Base-by-base conservation (phyloP, 345 rosid species). In the Citrus hindsii region DNA sequence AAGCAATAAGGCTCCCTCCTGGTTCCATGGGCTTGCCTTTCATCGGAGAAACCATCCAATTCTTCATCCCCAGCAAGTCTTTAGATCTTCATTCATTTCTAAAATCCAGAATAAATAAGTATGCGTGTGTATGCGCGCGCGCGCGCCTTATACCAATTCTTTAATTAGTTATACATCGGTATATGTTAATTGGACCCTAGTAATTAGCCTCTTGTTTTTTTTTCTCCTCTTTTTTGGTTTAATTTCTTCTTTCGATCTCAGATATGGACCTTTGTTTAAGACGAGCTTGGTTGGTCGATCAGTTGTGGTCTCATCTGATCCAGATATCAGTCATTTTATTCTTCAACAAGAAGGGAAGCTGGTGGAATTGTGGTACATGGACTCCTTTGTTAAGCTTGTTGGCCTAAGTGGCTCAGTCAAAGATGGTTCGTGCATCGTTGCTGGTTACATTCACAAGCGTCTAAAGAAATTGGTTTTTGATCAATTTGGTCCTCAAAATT, bases 1-100 rank as follows among this genome's bases (percentile, higher is more conserved):
- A 48, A 5, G 84, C 0, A 67, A 22, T 53, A 19, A 53, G 22
- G 9, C 85, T 85, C 48, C 88, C 86, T 74, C 86, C 86, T 0
- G 83, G 84, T n/a, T 83, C 86, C 3, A 59, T 77, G 62, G 84
- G 86, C 25, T 69, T 83, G n/a, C 88, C 85, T 30, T 63, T 83
- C 56, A 76, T 83, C 30, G 88, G 90, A 13, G 85, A 83, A 76
- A 75, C 82, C 48, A 33, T 87, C n/a, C 79, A 78, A 37, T 73
- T 83, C 75, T 69, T 80, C 68, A 48, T 69, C 66, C 84, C 84
- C 1, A 63, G 81, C 27, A 75, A 75, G 28, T 80, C 85, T 51
- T 38, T 83, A 16, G 87, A 87, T 65, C 62, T 79, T 71, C 18
- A 71, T 37, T 81, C 80, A 42, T 87, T 84, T 67, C 46, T 87